Evolutionary conservation across 2,329 filamentous ascomycete genomes (phyloP), one percentile per base, ranked within the genome.

Genomic region (Penicillium aurantiogriseum): DNA sequence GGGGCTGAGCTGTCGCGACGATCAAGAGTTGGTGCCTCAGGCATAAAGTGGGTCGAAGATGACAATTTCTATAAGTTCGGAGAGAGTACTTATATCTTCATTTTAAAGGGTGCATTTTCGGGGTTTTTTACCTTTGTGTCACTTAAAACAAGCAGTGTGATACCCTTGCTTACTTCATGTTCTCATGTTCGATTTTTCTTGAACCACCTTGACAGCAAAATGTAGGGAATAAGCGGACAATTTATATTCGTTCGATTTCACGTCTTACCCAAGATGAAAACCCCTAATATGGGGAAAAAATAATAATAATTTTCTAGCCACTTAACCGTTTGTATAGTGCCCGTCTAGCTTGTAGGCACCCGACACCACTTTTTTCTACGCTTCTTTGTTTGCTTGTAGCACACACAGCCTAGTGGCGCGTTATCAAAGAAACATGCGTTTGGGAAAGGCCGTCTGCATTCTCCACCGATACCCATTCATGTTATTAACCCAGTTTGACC

Each of bases 311-410:
- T n/a, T 9, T 36, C 39, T 36, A 8, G 13, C 7, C 17, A 9
- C n/a, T 29, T 13, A 6, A 17, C 31, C 5, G 8, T 9, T 45
- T 27, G 13, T 5, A 21, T 36, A 25, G 17, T 15, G 17, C 11
- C 15, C 2, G 17, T 8, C 8, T 10, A 19, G 23, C 29, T 36
- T 5, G 11, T 15, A 27, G 6, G n/a, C 4, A n/a, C 13, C 40
- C 15, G 19, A 10, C 23, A 27, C 27, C 39, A 21, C 19, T 7
- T 33, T 33, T 35, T 19, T 7, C 21, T 7, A 42, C 25, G 9
- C 21, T 56, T 56, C 54, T 56, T 56, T 56, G 54, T 56, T 56
- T 42, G 25, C 29, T 17, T 39, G 42, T 27, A 56, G 42, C 40
- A 36, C 19, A 39, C 52, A 52, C 29, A 36, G 42, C 43, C 35